Evolutionary conservation across 108 stramenopile species (phyloP).

Genomic region (Nitzschia putrida): DNA sequence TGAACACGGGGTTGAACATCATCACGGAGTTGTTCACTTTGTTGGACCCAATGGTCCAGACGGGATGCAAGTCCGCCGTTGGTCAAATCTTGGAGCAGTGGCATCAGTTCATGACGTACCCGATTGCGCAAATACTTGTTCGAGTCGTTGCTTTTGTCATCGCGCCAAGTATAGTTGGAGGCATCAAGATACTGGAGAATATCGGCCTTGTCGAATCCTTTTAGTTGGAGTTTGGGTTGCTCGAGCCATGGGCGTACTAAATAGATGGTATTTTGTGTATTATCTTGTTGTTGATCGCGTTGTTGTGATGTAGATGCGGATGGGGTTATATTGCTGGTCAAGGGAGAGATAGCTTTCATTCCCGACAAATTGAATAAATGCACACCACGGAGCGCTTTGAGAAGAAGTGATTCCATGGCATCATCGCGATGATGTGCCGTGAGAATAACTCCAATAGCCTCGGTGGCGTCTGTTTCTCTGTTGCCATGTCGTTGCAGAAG

Average conservation of each 20-base stretch:
- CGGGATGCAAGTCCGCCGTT: constrained; percentile 56
- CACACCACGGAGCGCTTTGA: constrained; percentile 81
- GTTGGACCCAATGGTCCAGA: constrained; percentile 54
- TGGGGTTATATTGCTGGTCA: background rate
- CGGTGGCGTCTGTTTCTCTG: constrained; percentile 10
- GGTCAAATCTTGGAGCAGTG: constrained; percentile 68
- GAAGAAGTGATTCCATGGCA: constrained; percentile 74
- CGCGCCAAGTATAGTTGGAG: constrained; percentile 60
- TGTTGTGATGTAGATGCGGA: background rate
- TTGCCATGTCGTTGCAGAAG: background rate
- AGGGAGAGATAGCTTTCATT: constrained; percentile 45
- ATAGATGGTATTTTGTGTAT: constrained; percentile 12
- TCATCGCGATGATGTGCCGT: constrained; percentile 89
- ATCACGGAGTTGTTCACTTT: constrained; percentile 57
- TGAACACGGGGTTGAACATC: constrained; percentile 49
- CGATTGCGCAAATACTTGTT: constrained; percentile 82
- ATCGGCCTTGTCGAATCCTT: constrained; percentile 44
- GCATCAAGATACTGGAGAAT: constrained; percentile 53
- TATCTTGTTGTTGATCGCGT: background rate
- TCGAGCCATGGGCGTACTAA: constrained; percentile 74
- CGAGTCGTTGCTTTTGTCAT: constrained; percentile 73
- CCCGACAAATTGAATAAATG: constrained; percentile 77
- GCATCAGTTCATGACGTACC: constrained; percentile 84
- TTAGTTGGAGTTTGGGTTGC: constrained; percentile 7
- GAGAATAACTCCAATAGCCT: constrained; percentile 57